Evolutionary conservation across 768 basidiomycete genomes (phyloP).

Genomic region (Leccinum ochraceum): DNA sequence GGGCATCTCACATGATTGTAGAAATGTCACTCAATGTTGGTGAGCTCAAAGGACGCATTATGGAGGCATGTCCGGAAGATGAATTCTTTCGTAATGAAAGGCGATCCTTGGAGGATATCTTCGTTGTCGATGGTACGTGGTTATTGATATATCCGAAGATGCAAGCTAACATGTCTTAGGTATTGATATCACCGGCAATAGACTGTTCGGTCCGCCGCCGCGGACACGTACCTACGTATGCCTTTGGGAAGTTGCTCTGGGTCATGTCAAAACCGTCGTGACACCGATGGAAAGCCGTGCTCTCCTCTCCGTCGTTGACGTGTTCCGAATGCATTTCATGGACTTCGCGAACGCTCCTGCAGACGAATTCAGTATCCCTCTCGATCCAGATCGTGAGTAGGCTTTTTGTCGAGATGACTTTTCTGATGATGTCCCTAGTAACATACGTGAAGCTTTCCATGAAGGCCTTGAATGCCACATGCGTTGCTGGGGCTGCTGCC

Average conservation of each 20-base stretch:
- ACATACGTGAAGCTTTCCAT: conserved; percentile 79
- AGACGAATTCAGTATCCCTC: conserved; percentile 54
- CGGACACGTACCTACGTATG: conserved; percentile 85
- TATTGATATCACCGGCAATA: conserved; percentile 76
- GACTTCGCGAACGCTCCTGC: conserved; percentile 86
- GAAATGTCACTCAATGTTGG: conserved; percentile 80
- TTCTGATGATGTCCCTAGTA: conserved; percentile 45
- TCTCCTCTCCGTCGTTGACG: conserved; percentile 51
- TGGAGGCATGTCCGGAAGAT: conserved; percentile 48
- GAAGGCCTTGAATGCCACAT: conserved; percentile 53
- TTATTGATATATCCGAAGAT: background rate
- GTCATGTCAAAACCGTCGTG: conserved; percentile 55
- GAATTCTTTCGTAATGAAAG: conserved; percentile 30
- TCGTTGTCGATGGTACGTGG: conserved; percentile 53
- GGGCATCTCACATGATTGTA: conserved; percentile 31
- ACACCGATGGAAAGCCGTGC: conserved; percentile 54
- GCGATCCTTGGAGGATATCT: conserved; percentile 28
- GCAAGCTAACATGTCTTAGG: conserved; percentile 41
- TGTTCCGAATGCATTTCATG: conserved; percentile 68
- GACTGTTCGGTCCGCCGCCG: conserved; percentile 89
- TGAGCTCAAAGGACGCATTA: conserved; percentile 54
- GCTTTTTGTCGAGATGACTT: background rate
- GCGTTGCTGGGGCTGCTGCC: conserved; percentile 54
- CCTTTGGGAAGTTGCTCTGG: conserved; percentile 87
- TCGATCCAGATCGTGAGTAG: conserved; percentile 77